A percentile compares a stretch with the other conserved stretches of the same genome.
Evolutionary conservation across 495 filamentous ascomycete genomes (phyloP).

Genomic region (Jackrogersella minutella): DNA sequence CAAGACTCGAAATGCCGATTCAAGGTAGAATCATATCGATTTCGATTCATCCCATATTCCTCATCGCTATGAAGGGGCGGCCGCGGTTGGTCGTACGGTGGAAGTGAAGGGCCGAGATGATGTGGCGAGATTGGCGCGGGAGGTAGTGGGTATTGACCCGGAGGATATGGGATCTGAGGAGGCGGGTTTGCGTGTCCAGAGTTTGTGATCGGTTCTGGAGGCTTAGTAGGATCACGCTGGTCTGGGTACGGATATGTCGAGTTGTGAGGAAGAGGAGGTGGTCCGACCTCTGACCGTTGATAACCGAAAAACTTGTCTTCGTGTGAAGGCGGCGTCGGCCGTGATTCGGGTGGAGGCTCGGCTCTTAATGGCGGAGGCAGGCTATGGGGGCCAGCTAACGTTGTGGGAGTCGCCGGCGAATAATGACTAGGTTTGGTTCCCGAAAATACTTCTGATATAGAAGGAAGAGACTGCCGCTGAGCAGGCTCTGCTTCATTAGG

Average conservation of each 20-base stretch:
- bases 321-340: slow-evolving; percentile 37
- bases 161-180: slow-evolving; percentile 47
- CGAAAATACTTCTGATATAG: slow-evolving; percentile 58
- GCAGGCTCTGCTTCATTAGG: slow-evolving; percentile 51
- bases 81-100: slow-evolving; percentile 52
- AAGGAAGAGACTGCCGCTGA: slow-evolving; percentile 58
- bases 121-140: slow-evolving; percentile 53
- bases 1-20: slow-evolving; percentile 54
- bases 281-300: slow-evolving; percentile 38
- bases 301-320: slow-evolving; percentile 45
- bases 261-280: slow-evolving; percentile 30
- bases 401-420: slow-evolving; percentile 46
- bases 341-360: slow-evolving; percentile 40
- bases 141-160: slow-evolving; percentile 54
- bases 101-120: slow-evolving; percentile 44
- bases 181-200: slow-evolving; percentile 35
- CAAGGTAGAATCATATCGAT: slow-evolving; percentile 49
- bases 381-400: slow-evolving; percentile 34
- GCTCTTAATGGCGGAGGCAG: slow-evolving; percentile 44
- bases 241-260: slow-evolving; percentile 38
- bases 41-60: slow-evolving; percentile 46
- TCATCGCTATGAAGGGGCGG: slow-evolving; percentile 52
- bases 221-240: slow-evolving; percentile 37
- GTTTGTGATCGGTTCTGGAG: slow-evolving; percentile 28
- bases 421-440: slow-evolving; percentile 49